Evolutionary conservation across 345 rosid species (phyloP).

Genomic region (Durio zibethinus): DNA sequence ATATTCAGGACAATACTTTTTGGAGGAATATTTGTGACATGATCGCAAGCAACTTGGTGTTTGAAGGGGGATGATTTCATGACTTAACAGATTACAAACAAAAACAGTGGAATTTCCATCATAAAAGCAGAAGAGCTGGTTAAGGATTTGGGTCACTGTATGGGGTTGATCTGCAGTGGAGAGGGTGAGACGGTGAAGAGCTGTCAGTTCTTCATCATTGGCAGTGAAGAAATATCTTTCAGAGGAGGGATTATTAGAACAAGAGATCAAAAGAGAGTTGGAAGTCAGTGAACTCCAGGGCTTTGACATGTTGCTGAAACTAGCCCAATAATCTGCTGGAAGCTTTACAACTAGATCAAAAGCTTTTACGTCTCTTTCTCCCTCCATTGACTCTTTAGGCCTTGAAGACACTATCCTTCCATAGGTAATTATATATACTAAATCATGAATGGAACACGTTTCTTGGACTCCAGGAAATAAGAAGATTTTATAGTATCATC

Average conservation of each 20-base stretch:
- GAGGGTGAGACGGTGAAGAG: neutral
- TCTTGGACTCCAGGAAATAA: no score
- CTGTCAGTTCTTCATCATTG: neutral
- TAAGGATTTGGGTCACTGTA: neutral
- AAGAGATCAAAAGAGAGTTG: neutral
- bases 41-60: neutral
- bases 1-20: neutral
- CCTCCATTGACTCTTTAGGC: no score
- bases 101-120: neutral
- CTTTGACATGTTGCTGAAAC: neutral
- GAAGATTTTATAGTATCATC: no score
- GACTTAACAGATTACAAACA: neutral
- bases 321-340: neutral
- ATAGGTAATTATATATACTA: no score
- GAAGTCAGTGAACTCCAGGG: neutral
- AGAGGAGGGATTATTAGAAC: neutral
- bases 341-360: no score
- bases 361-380: no score
- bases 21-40: neutral
- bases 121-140: neutral
- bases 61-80: neutral
- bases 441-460: no score
- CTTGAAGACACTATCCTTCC: no score
- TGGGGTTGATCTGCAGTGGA: neutral
- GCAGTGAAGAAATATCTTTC: neutral